phyloP scores from a whole-genome alignment of 768 basidiomycete genomes.

The Pholiota microspora region DNA sequence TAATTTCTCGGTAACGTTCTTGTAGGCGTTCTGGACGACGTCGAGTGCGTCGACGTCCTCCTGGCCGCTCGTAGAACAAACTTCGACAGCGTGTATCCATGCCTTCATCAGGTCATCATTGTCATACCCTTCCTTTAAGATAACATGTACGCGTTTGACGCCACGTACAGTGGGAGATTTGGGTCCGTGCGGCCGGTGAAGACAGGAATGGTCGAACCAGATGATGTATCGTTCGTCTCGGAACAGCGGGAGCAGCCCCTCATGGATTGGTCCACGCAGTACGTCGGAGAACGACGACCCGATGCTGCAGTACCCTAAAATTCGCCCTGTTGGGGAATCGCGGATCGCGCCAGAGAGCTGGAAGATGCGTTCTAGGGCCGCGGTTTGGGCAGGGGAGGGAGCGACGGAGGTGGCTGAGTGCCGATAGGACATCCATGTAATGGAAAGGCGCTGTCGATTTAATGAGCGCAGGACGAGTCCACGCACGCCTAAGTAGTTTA shows the following conservation, averaged over 20 bases:
- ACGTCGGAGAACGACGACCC: slow-evolving; percentile 44
- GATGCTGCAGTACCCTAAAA: slow-evolving; percentile 46
- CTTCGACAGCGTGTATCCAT: slow-evolving; percentile 47
- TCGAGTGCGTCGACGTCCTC: slow-evolving; percentile 1
- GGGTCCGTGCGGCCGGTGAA: slow-evolving; percentile 8
- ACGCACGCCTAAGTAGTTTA: slow-evolving; percentile 62
- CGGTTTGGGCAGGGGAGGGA: slow-evolving; percentile 35
- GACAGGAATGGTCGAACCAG: slow-evolving; percentile 41
- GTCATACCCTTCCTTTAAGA: slow-evolving; percentile 49
- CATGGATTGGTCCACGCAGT: slow-evolving; percentile 24
- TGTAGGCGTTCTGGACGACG: not conserved
- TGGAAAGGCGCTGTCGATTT: slow-evolving; percentile 55
- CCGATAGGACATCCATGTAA: slow-evolving; percentile 49
- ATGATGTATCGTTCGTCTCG: slow-evolving; percentile 48
- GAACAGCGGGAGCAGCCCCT: slow-evolving; percentile 37
- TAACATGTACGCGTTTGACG: slow-evolving; percentile 36
- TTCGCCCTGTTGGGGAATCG: slow-evolving; percentile 28
- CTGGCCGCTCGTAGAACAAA: slow-evolving; percentile 22
- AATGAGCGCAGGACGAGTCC: slow-evolving; percentile 55
- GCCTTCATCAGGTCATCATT: slow-evolving; percentile 51
- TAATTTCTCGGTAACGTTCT: not conserved
- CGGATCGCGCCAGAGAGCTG: slow-evolving; percentile 35
- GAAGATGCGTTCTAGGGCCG: slow-evolving; percentile 45
- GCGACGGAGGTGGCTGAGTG: slow-evolving; percentile 13
- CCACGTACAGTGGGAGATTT: slow-evolving; percentile 10